A percentile compares a stretch with the other conserved stretches of the same genome.
These are phyloP conservation scores for Blastobotrys niveus DNA, from an alignment of 1,139 yeast species.

Conservation along the genomic window DNA sequence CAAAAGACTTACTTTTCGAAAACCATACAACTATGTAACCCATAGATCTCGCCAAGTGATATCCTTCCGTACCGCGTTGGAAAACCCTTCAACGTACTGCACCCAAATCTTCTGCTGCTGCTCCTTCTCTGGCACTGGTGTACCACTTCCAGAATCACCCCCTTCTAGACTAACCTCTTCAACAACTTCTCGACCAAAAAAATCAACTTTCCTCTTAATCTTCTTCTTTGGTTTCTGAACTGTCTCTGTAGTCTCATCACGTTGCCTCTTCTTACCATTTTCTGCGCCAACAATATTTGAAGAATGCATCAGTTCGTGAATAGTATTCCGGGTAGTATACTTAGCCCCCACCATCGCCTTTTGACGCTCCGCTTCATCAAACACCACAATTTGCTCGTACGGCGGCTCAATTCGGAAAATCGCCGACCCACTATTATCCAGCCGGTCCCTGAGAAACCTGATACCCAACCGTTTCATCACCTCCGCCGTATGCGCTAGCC, in stretches of 20 bases:
- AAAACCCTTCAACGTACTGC: slow-evolving; percentile 87
- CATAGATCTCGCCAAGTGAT: slow-evolving; percentile 75
- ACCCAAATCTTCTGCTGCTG: slow-evolving; percentile 60
- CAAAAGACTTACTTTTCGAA: too few relatives aligned
- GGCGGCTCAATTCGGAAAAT: slow-evolving; percentile 35
- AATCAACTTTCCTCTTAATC: slow-evolving; percentile 13
- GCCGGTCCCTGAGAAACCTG: slow-evolving; percentile 25
- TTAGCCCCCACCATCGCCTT: slow-evolving; percentile 26
- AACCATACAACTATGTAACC: too few relatives aligned
- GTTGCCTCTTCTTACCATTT: background rate
- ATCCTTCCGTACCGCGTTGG: slow-evolving; percentile 86
- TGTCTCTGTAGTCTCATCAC: background rate
- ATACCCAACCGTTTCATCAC: slow-evolving; percentile 29
- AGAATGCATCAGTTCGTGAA: slow-evolving; percentile 15
- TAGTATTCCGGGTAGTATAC: slow-evolving; percentile 28
- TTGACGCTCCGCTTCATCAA: slow-evolving; percentile 25
- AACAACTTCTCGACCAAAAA: slow-evolving; percentile 16
- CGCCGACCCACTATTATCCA: slow-evolving; percentile 30
- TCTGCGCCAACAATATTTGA: slow-evolving; percentile 2
- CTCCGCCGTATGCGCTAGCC: slow-evolving; percentile 25
- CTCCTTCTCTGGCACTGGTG: background rate
- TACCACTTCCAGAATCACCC: background rate
- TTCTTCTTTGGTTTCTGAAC: slow-evolving; percentile 5
- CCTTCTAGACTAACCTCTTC: background rate
- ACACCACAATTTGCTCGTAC: slow-evolving; percentile 29